Evolutionary conservation across 106 monocot genomes (phyloP).

Genomic region (Dioscorea zingiberensis): DNA sequence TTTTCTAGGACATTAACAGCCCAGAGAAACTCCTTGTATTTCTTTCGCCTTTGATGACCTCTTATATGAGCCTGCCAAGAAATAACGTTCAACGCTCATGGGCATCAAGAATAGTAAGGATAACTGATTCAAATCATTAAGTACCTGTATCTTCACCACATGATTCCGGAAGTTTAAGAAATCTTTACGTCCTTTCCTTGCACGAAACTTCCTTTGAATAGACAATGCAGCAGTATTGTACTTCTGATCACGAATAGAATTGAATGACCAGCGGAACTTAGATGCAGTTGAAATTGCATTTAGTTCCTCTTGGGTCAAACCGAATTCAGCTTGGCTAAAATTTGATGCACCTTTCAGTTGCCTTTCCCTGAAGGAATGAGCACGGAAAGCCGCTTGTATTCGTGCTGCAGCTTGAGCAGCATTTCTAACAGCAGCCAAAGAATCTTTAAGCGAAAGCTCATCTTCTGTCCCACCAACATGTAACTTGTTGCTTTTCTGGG

Average conservation of each 20-base stretch:
- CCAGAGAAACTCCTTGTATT: no score
- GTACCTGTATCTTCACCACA: no score
- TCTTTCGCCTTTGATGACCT: no score
- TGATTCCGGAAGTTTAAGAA: no score
- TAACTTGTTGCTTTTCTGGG: constrained; percentile 22
- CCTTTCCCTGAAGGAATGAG: constrained; percentile 61
- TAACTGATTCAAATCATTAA: no score
- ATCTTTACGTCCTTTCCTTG: no score
- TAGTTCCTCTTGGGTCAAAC: constrained; percentile 31
- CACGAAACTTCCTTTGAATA: no score
- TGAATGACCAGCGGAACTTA: constrained; percentile 7
- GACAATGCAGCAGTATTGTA: constrained; percentile 6
- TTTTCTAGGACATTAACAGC: no score
- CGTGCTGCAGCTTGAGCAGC: constrained; percentile 76
- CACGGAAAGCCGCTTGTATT: constrained; percentile 75
- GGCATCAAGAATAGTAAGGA: no score
- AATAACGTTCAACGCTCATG: no score
- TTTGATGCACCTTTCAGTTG: constrained; percentile 17
- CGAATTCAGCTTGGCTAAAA: constrained; percentile 20
- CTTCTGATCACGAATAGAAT: constrained; percentile 18
- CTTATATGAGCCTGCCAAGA: no score
- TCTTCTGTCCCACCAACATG: constrained; percentile 39
- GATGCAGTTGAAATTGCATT: constrained; percentile 32
- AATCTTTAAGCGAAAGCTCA: constrained; percentile 58
- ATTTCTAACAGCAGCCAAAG: constrained; percentile 61